Percentiles rank a stretch among this genome's conserved stretches.
Evolutionary conservation across 2,329 filamentous ascomycete species (phyloP).

Genomic region (Hypomyces rosellus): DNA sequence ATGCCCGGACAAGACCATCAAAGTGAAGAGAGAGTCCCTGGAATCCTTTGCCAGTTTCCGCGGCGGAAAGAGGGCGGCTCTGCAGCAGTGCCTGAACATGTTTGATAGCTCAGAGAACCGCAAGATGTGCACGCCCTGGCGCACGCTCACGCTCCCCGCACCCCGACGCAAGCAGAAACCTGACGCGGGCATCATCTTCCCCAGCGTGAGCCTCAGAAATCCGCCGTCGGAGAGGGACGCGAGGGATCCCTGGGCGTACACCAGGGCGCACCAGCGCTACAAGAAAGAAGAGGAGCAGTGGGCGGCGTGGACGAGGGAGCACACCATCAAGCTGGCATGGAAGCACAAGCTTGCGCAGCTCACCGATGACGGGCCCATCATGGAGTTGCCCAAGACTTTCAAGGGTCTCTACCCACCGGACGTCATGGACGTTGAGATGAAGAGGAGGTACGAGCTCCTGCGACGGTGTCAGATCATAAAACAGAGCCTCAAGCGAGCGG

Average conservation of each 20-base stretch:
- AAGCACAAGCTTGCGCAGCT: slow-evolving; percentile 3
- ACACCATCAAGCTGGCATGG: slow-evolving; percentile 16
- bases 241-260: slow-evolving; percentile 23
- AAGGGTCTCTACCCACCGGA: slow-evolving; percentile 16
- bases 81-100: slow-evolving; percentile 36
- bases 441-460: slow-evolving; percentile 13
- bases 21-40: slow-evolving; percentile 14
- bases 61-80: slow-evolving; percentile 38
- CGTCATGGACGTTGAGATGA: slow-evolving; percentile 20
- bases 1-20: neutral
- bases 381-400: slow-evolving; percentile 21
- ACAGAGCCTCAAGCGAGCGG: slow-evolving; percentile 13
- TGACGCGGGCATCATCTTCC: slow-evolving; percentile 19
- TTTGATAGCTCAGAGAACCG: slow-evolving; percentile 34
- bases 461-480: slow-evolving; percentile 12
- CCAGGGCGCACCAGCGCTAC: slow-evolving; percentile 19
- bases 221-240: slow-evolving; percentile 17
- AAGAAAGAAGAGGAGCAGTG: slow-evolving; percentile 15
- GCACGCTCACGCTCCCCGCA: slow-evolving; percentile 30
- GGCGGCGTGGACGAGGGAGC: slow-evolving; percentile 14
- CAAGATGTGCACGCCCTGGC: slow-evolving; percentile 29
- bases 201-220: slow-evolving; percentile 15
- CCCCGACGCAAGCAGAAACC: slow-evolving; percentile 10
- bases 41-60: slow-evolving; percentile 29
- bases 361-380: slow-evolving; percentile 11